A percentile compares a stretch with the other conserved stretches of the same genome.
These are phyloP conservation scores for Flaveria brownii DNA, from an alignment of 129 eudicot species.

Conservation along the genomic window DNA sequence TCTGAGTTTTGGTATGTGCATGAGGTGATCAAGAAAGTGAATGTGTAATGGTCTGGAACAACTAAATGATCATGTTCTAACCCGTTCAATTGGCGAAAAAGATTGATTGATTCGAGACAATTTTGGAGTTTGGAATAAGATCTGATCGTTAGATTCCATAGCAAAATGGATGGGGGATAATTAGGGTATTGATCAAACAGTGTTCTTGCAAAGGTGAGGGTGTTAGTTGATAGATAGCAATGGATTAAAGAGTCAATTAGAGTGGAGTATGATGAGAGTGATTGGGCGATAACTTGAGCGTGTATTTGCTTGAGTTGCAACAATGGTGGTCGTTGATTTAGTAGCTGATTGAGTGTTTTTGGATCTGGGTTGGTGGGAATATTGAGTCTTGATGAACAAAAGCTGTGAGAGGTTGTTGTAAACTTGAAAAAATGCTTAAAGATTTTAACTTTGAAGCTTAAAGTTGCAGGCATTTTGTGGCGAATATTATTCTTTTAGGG, in stretches of 20 bases:
- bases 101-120: constrained; percentile 49
- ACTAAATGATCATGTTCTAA: constrained; percentile 17
- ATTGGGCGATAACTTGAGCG: constrained; percentile 54
- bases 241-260: constrained; percentile 70
- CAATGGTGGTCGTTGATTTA: constrained; percentile 51
- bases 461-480: constrained; percentile 33
- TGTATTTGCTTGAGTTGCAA: constrained; percentile 63
- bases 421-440: constrained; percentile 15
- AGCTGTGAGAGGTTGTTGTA: constrained; percentile 23
- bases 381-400: constrained; percentile 28
- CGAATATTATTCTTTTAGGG: constrained; percentile 3
- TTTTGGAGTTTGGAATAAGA: constrained; percentile 57
- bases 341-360: constrained; percentile 45
- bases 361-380: constrained; percentile 40
- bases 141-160: constrained; percentile 74
- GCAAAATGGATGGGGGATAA: constrained; percentile 52
- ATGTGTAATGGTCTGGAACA: constrained; percentile 63
- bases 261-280: constrained; percentile 41
- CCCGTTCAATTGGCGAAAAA: constrained; percentile 50
- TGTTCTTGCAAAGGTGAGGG: constrained; percentile 45
- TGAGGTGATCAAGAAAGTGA: constrained; percentile 72
- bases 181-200: constrained; percentile 52
- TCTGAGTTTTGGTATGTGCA: constrained; percentile 56
- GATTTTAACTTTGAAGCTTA: constrained; percentile 15
- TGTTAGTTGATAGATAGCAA: constrained; percentile 52